Evolutionary conservation across 768 basidiomycete species (phyloP).

Genomic region (Auriscalpium vulgare): DNA sequence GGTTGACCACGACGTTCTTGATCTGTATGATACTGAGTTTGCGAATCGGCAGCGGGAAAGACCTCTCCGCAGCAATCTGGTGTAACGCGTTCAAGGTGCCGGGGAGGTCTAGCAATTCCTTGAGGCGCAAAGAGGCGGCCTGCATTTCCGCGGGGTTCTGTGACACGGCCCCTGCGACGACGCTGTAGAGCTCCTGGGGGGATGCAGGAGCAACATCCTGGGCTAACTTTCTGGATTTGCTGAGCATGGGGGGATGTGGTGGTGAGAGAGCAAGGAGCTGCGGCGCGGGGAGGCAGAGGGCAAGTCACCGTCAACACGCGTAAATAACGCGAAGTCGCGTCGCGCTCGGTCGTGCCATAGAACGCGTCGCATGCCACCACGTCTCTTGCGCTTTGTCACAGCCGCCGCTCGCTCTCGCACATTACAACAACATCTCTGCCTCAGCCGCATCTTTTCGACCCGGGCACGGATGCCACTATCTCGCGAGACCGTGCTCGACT

Average conservation of each 20-base stretch:
- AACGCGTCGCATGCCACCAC: neutral
- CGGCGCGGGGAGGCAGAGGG: neutral
- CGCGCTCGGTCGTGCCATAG: neutral
- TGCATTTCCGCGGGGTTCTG: constrained; percentile 49
- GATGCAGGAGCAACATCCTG: constrained; percentile 19
- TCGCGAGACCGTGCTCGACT: neutral
- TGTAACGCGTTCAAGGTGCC: constrained; percentile 69
- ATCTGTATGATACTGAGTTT: constrained; percentile 84
- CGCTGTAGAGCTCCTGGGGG: constrained; percentile 57
- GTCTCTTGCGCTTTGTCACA: neutral
- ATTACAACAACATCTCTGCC: too few species aligned
- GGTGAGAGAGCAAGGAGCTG: neutral
- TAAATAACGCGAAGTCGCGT: constrained; percentile 15
- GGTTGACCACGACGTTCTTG: constrained; percentile 67
- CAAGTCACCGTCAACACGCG: constrained; percentile 6
- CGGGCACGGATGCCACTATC: too few species aligned
- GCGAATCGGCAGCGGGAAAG: constrained; percentile 58
- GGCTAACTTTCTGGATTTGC: neutral
- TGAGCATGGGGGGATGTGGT: neutral
- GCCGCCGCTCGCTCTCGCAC: neutral
- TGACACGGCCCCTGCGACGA: constrained; percentile 61
- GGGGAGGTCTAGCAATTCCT: constrained; percentile 55
- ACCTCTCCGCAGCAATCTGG: constrained; percentile 57
- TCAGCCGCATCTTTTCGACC: too few species aligned
- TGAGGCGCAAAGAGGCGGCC: constrained; percentile 52